Evolutionary conservation across 2,329 filamentous ascomycete genomes (phyloP), one percentile per base, ranked within the genome.

Genomic region (Pseudohalonectria lignicola): DNA sequence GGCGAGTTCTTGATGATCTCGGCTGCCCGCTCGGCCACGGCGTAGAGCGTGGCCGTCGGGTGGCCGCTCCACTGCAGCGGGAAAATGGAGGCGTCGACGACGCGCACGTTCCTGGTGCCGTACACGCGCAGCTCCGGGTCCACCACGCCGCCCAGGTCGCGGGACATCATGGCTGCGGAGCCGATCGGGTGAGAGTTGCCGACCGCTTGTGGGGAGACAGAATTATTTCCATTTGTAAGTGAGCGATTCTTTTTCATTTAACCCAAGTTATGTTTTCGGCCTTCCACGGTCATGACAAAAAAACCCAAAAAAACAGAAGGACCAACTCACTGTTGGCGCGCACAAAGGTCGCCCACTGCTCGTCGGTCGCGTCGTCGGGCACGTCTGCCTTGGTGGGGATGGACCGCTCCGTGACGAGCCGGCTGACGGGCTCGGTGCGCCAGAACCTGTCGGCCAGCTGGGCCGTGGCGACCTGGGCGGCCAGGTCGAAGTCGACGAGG

Each of bases 41-140:
- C 66, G 43, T 70, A 71, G 4, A 69, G 60, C 2, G 60, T 56
- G 41, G 63, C 64, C 42, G 67, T 62, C 31, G 43, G 29, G 62
- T 66, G 11, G 59, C 54, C 45, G 41, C 61, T 64, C 45, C 32
- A 42, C 25, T 43, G 44, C 23, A 63, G 42, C 3, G 64, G 64
- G 16, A 65, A 53, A 20, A 66, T 53, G 12, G 59, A 59, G 4
- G 59, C 55, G 42, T 67, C 64, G 5, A 63, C 60, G 18, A 66
- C 51, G n/a, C 64, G 53, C 29, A 67, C 47, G 39, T 63, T 62
- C 17, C 48, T 46, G 10, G 55, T 60, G 3, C 63, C 63, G 43
- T 63, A 63, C 0, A 67, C 63, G 33, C 53, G 45, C 25, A 66
- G 47, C 25, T 56, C 47, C 2, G 55, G 43, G 38, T 61, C 56